Evolutionary conservation across 208 protist genomes (phyloP), one percentile per base, ranked within the genome.

Genomic region (Trypanosoma avium): DNA sequence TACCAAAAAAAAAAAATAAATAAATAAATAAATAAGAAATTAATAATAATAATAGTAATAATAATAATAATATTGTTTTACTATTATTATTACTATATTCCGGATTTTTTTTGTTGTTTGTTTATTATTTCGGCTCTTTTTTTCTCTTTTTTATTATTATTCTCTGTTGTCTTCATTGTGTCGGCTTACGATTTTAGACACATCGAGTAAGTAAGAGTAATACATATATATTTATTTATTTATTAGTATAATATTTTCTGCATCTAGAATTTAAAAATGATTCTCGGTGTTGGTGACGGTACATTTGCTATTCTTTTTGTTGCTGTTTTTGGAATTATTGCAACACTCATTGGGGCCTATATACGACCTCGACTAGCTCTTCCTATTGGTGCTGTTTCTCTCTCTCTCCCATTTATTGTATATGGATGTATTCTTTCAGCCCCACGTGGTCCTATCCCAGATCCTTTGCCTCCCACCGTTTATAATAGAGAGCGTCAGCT

Each of bases 281-380:
- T 89, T 60, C 57, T 89, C 3, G 81, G 83, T 49, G 76, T 94
- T 22, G 83, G 85, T 12, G 81, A 76, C 6, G 88, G 85, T 29
- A 90, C 81, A n/a, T 92, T 92, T 45, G 81, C 83, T 3, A 73
- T 94, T 48, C 61, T 92, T 8, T 43, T 92, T 38, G 61, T 78
- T 21, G 69, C 81, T 21, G 71, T 40, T 43, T 69, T 92, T 24
- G 83, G 74, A 26, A 54, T 92, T 33, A 27, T 88, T 30, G 45
- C 70, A 3, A 77, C 74, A 9, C 46, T 90, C 9, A 22, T 90
- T 13, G 83, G 76, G 24, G 52, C 62, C 22, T 88, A 88, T 65
- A 48, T 89, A 15, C 52, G 65, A 2, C 83, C 83, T 0, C 42
- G 84, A 26, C 47, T 73, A 10, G 36, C 67, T 21, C 30, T 94